Base-by-base conservation (phyloP, 352 stramenopile genomes). In the Blastocystis sp. region DNA sequence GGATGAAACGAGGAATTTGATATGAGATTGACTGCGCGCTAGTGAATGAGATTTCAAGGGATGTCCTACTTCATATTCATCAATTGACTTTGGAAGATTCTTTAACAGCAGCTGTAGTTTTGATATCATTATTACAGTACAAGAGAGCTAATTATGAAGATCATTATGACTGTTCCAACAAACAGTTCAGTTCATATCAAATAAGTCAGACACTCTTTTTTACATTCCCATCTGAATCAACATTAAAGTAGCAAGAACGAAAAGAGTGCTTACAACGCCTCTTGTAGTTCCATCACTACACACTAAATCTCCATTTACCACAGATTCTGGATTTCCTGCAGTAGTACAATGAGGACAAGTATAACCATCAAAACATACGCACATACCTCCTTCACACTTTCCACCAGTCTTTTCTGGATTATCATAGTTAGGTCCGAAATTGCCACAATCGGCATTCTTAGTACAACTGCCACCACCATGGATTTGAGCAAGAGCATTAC, bases 361-460 rank as follows among this genome's bases (percentile, higher is more conserved):
- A 40, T 78, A 89, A 27, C 78, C 78, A 42, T 89, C 78, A 42
- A 79, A 89, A 56, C 78, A 89, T 4, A 89, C 78, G 17, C 78
- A 89, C 6, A 76, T 59, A 19, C 78, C 78, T 40, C 66, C 66
- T 30, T 66, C 27, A 37, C 78, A 89, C 48, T 79, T 78, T 76
- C 78, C 78, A 17, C 78, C 78, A 9, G 78, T 89, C 6, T 89
- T 22, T 19, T 60, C 42, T 22, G 78, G 78, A 35, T 89, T 89
- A 37, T 48, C n/a, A 40, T 40, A 77, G 30, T 89, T 51, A 59
- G 78, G 78, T 54, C 78, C 78, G 30, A 89, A 89, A 40, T 89
- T 89, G 3, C 78, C 78, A 58, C 78, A 89, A 53, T 89, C 78
- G 17, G 51, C 57, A 40, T 89, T 89, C 22, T 48, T 53, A 2